phyloP scores from a whole-genome alignment of 257 asterid species.

The Lavandula angustifolia region DNA sequence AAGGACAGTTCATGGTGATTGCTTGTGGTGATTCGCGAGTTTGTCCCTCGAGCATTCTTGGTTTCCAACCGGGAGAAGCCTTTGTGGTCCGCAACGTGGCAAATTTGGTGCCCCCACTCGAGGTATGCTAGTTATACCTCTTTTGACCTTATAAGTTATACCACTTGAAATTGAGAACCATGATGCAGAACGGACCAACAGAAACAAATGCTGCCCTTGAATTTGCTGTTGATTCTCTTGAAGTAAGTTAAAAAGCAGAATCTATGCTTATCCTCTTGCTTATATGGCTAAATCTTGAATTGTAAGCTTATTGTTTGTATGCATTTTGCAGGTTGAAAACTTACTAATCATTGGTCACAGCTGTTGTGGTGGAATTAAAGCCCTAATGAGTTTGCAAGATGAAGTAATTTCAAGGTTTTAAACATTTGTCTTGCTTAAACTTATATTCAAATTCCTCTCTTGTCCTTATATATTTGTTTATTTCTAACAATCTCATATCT shows the following conservation, averaged over 20 bases:
- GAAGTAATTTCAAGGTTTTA: constrained; percentile 62
- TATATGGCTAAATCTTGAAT: no score
- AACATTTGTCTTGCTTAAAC: constrained; percentile 17
- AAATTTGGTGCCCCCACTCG: constrained; percentile 88
- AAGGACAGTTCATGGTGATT: constrained; percentile 91
- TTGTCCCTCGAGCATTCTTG: constrained; percentile 88
- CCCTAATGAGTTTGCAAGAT: constrained; percentile 88
- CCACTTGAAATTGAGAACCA: constrained; percentile 10
- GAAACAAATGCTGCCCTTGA: constrained; percentile 98
- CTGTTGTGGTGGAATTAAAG: constrained; percentile 94
- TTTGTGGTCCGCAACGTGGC: constrained; percentile 89
- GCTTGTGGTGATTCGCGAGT: constrained; percentile 98
- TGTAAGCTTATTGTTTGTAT: neutral
- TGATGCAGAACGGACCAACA: constrained; percentile 81
- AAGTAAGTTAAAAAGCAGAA: constrained; percentile 46
- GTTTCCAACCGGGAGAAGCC: constrained; percentile 97
- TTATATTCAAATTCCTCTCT: neutral
- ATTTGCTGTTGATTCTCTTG: constrained; percentile 84
- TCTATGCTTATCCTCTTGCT: no score
- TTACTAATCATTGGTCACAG: constrained; percentile 89
- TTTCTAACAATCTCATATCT: constrained; percentile 31
- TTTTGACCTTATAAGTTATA: neutral
- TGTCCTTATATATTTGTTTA: constrained; percentile 7
- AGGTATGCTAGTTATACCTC: constrained; percentile 42
- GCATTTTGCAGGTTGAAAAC: constrained; percentile 69